Evolutionary conservation across 2,329 filamentous ascomycete species (phyloP), one percentile per base, ranked within the genome.

Genomic region (Neonectria magnoliae): DNA sequence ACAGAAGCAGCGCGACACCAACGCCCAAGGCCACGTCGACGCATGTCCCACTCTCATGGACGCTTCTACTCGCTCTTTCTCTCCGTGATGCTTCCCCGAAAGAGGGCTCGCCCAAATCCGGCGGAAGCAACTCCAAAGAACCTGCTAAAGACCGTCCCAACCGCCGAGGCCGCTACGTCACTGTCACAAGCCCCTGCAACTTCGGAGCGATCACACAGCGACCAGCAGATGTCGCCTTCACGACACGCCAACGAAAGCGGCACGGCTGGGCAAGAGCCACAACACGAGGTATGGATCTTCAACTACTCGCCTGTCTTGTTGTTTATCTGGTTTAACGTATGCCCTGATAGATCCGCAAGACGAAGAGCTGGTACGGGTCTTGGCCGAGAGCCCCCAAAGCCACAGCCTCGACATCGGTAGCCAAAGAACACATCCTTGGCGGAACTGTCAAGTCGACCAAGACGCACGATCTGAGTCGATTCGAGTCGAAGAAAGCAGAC

Each of bases 321-420:
- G 45, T 25, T 18, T 27, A 18, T n/a, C 11, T 56, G 38, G 16
- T n/a, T 53, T 38, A 42, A 55, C 25, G 7, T 22, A 9, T 33
- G n/a, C 22, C 48, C 22, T 52, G 22, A 36, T 70, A 88, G 85
- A 76, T 84, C 41, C 82, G 81, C 64, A 87, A 87, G 73, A 77
- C 83, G 9, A 81, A 81, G 52, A 89, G 87, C 75, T 90, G 88
- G 88, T 90, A 90, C 75, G 86, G 87, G 57, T 87, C 88, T 18
- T 89, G 86, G 86, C 85, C 87, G 18, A 81, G 85, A 65, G 75
- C 78, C 36, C 79, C 84, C 31, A 90, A 90, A 72, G 85, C 88
- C 7, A 78, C 81, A 16, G 82, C 88, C 29, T 90, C 87, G 9
- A 89, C 85, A 6, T 86, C 88, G 56, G 79, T 91, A 48, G 87